Percentiles rank a stretch among this genome's conserved stretches.
Conservation (phyloP, 164 flowering plant species). For the Cinnamomum chago region DNA sequence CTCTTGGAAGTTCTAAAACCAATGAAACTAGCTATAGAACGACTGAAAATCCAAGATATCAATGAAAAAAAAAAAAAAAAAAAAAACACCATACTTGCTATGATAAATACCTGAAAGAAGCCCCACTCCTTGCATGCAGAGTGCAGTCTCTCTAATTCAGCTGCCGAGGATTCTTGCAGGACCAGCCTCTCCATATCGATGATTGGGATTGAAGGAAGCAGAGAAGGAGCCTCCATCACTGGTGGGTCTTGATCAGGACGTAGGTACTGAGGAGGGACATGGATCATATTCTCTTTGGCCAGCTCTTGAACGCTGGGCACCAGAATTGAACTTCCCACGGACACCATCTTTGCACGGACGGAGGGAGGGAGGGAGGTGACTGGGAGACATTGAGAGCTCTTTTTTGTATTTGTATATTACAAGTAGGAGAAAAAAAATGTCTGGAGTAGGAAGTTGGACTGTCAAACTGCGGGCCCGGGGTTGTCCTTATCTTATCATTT, state of each 20-base stretch:
- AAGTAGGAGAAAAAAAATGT: too few species aligned
- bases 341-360: neutral
- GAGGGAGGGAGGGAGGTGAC: neutral
- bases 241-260: slow-evolving; percentile 4
- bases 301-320: slow-evolving; percentile 7
- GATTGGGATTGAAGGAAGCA: slow-evolving; percentile 20
- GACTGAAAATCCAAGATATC: neutral
- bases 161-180: neutral
- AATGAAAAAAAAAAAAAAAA: too few species aligned
- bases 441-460: too few species aligned
- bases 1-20: too few species aligned
- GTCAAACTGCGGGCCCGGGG: too few species aligned
- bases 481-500: too few species aligned
- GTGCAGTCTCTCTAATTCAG: slow-evolving; percentile 27
- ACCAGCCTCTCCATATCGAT: slow-evolving; percentile 19
- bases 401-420: too few species aligned
- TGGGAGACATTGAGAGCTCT: too few species aligned
- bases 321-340: neutral
- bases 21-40: too few species aligned
- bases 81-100: too few species aligned
- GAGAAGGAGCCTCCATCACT: neutral
- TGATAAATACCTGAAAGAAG: slow-evolving; percentile 22
- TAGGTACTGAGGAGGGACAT: neutral
- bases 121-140: slow-evolving; percentile 41
- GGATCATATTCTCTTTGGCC: neutral